Conservation (phyloP, 495 filamentous ascomycete genomes). For the Hypoxylon fuscum region DNA sequence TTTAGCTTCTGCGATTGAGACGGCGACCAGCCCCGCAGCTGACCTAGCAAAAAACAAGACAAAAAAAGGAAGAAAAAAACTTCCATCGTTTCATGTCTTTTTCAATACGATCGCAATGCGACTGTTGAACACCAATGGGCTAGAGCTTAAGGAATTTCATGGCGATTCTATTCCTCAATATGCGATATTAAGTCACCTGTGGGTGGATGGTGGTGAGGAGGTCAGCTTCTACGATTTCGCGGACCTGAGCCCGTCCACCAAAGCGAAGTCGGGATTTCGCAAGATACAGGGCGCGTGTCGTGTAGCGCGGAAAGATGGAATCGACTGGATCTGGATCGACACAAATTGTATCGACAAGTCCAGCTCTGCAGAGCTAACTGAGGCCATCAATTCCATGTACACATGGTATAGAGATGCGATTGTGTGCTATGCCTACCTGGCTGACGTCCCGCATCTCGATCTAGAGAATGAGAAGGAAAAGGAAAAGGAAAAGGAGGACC, state of each 20-base stretch:
- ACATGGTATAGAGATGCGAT: conserved; percentile 38
- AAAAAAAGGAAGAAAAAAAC: too few relatives aligned
- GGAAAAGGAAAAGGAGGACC: not conserved
- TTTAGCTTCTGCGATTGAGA: too few relatives aligned
- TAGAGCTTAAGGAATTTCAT: conserved; percentile 34
- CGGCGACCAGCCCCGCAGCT: not conserved
- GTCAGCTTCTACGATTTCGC: conserved; percentile 44
- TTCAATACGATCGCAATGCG: conserved; percentile 33
- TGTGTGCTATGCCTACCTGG: conserved; percentile 45
- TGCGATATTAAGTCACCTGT: conserved; percentile 52
- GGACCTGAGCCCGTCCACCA: conserved; percentile 19
- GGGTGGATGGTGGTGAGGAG: conserved; percentile 52
- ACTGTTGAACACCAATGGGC: conserved; percentile 34
- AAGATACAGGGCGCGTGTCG: conserved; percentile 42
- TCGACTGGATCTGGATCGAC: conserved; percentile 46
- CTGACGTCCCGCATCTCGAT: conserved; percentile 24
- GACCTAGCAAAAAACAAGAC: not conserved
- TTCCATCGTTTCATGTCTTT: not conserved
- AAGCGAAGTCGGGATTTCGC: conserved; percentile 25
- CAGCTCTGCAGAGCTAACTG: conserved; percentile 44
- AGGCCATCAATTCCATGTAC: too few relatives aligned
- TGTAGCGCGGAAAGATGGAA: conserved; percentile 29
- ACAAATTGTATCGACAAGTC: conserved; percentile 46
- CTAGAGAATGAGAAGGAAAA: too few relatives aligned
- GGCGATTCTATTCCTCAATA: conserved; percentile 40